Conservation (phyloP, 495 filamentous ascomycete species). For the Neurospora sp. region DNA sequence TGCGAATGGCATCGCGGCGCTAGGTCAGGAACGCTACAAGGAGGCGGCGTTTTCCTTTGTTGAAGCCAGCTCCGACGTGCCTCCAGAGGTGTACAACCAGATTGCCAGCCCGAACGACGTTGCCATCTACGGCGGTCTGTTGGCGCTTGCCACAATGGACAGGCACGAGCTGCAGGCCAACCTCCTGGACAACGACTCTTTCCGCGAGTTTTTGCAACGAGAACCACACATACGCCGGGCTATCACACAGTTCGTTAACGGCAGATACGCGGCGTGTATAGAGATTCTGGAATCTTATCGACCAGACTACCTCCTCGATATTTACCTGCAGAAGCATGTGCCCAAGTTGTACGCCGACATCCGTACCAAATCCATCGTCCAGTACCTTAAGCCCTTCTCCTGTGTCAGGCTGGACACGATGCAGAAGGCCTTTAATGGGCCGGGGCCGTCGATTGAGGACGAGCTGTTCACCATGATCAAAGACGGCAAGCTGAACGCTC, state of each 20-base stretch:
- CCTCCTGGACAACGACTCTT: slow-evolving; percentile 69
- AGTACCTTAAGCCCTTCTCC: slow-evolving; percentile 78
- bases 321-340: slow-evolving; percentile 74
- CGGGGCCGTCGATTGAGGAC: slow-evolving; percentile 52
- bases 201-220: slow-evolving; percentile 81
- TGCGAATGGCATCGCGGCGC: slow-evolving; percentile 57
- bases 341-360: slow-evolving; percentile 58
- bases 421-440: slow-evolving; percentile 51
- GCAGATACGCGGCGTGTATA: slow-evolving; percentile 77
- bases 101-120: slow-evolving; percentile 78
- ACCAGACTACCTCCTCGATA: slow-evolving; percentile 78
- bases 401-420: slow-evolving; percentile 61
- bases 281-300: slow-evolving; percentile 71
- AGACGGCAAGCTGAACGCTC: slow-evolving; percentile 56
- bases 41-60: slow-evolving; percentile 72
- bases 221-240: slow-evolving; percentile 92
- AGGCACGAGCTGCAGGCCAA: slow-evolving; percentile 59
- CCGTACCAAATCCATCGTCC: slow-evolving; percentile 81
- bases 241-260: slow-evolving; percentile 75
- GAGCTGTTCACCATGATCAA: slow-evolving; percentile 74
- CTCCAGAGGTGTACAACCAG: slow-evolving; percentile 55
- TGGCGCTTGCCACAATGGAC: slow-evolving; percentile 84
- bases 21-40: slow-evolving; percentile 53
- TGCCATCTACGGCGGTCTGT: slow-evolving; percentile 83
- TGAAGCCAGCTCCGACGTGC: slow-evolving; percentile 36